phyloP scores from a whole-genome alignment of 2,329 filamentous ascomycete species.

The Colletotrichum agaves region DNA sequence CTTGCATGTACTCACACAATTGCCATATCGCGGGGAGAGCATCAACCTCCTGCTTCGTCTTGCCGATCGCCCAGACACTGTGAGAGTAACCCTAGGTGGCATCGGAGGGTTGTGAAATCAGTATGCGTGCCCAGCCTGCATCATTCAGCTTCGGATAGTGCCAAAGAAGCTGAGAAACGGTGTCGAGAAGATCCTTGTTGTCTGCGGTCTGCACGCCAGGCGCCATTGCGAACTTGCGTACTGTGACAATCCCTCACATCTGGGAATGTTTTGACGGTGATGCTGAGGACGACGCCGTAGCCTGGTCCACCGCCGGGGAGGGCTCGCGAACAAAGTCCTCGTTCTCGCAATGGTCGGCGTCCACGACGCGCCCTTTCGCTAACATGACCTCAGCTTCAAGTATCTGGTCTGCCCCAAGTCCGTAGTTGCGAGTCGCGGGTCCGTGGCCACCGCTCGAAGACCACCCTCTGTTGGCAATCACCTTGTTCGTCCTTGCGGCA shows the following conservation, averaged over 20 bases:
- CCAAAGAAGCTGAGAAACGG: conserved; percentile 44
- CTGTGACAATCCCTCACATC: conserved; percentile 46
- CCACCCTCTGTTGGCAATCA: conserved; percentile 51
- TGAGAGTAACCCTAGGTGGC: conserved; percentile 44
- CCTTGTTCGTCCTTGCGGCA: conserved; percentile 44
- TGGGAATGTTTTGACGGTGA: conserved; percentile 63
- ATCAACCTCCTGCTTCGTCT: conserved; percentile 40
- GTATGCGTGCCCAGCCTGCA: conserved; percentile 44
- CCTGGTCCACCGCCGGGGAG: conserved; percentile 51
- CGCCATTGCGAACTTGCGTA: conserved; percentile 41
- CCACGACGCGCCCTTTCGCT: conserved; percentile 48
- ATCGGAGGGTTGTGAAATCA: conserved; percentile 44
- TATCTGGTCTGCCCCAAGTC: conserved; percentile 56
- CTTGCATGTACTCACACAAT: conserved; percentile 34
- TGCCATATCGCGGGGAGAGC: conserved; percentile 35
- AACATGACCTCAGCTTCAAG: conserved; percentile 55
- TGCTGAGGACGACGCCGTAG: conserved; percentile 65
- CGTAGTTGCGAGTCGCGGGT: conserved; percentile 51
- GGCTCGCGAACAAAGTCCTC: conserved; percentile 52
- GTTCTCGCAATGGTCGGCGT: conserved; percentile 47
- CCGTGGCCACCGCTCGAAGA: conserved; percentile 54
- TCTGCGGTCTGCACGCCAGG: conserved; percentile 39
- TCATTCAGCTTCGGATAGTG: conserved; percentile 46
- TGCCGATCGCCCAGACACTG: conserved; percentile 44
- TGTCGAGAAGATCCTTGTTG: conserved; percentile 43